Evolutionary conservation across 805 yeast species (phyloP).

Genomic region (Yarrowia osloensis): DNA sequence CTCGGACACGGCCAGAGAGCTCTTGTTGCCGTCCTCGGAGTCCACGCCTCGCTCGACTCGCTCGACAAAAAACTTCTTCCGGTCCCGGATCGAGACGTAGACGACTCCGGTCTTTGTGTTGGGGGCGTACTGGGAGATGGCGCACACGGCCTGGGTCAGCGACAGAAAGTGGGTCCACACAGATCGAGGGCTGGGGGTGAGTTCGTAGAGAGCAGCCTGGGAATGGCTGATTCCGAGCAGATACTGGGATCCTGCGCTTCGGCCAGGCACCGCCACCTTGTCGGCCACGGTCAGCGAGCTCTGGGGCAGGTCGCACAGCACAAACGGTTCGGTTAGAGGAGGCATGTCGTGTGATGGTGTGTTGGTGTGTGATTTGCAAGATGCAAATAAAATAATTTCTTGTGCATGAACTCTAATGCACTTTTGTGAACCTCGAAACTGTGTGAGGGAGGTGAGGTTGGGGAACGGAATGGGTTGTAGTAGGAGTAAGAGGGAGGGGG

Average conservation of each 20-base stretch:
- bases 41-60: slow-evolving; percentile 13
- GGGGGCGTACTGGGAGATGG: slow-evolving; percentile 33
- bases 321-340: slow-evolving; percentile 37
- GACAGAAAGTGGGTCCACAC: slow-evolving; percentile 42
- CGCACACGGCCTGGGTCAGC: slow-evolving; percentile 40
- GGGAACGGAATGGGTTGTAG: no score
- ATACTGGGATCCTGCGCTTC: slow-evolving; percentile 18
- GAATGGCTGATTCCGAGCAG: slow-evolving; percentile 42
- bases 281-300: slow-evolving; percentile 27
- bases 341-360: slow-evolving; percentile 33
- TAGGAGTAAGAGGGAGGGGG: no score
- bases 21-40: neutral
- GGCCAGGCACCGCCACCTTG: slow-evolving; percentile 3
- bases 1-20: slow-evolving; percentile 12
- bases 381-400: slow-evolving; percentile 9
- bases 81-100: slow-evolving; percentile 39
- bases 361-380: neutral
- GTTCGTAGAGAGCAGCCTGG: slow-evolving; percentile 38
- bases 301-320: slow-evolving; percentile 36
- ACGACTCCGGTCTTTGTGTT: slow-evolving; percentile 27
- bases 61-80: slow-evolving; percentile 37
- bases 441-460: neutral
- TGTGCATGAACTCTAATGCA: slow-evolving; percentile 21
- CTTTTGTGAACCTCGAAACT: neutral
- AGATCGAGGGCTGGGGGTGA: slow-evolving; percentile 42